A percentile compares a stretch with the other conserved stretches of the same genome.
Conservation (phyloP, 2,329 filamentous ascomycete species). For the Amauroascus verrucosus region DNA sequence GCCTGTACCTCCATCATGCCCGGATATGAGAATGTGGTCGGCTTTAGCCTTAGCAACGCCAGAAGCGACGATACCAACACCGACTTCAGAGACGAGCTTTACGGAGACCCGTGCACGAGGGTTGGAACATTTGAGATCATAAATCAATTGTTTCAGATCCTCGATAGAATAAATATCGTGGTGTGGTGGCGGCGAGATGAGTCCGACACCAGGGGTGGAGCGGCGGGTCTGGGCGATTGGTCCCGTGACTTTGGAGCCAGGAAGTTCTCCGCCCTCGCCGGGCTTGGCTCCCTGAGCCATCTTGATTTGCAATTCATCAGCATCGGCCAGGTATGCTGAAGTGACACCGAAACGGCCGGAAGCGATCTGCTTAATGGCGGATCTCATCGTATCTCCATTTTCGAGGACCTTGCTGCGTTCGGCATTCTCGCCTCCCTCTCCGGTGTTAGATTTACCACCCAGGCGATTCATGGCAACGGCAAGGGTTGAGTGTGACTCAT, state of each 20-base stretch:
- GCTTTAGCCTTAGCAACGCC: constrained; percentile 97
- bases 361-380: constrained; percentile 94
- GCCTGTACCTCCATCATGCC: constrained; percentile 93
- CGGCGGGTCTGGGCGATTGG: constrained; percentile 90
- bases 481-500: constrained; percentile 94
- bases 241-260: constrained; percentile 90
- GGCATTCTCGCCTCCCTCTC: constrained; percentile 91
- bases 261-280: constrained; percentile 92
- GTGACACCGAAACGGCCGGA: constrained; percentile 95
- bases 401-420: constrained; percentile 78
- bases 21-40: constrained; percentile 92
- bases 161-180: constrained; percentile 99
- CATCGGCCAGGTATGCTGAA: constrained; percentile 85
- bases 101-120: constrained; percentile 86
- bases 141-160: constrained; percentile 94
- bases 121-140: constrained; percentile 93
- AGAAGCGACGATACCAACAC: constrained; percentile 93
- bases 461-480: constrained; percentile 95
- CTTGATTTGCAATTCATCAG: constrained; percentile 96
- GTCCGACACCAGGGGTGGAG: constrained; percentile 88
- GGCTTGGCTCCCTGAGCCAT: constrained; percentile 99
- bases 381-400: constrained; percentile 93
- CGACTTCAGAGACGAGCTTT: constrained; percentile 94
- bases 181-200: constrained; percentile 91
- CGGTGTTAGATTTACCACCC: constrained; percentile 94